These are phyloP conservation scores for Quercus lobata DNA, from an alignment of 331 rosid genomes.

Conservation along the genomic window DNA sequence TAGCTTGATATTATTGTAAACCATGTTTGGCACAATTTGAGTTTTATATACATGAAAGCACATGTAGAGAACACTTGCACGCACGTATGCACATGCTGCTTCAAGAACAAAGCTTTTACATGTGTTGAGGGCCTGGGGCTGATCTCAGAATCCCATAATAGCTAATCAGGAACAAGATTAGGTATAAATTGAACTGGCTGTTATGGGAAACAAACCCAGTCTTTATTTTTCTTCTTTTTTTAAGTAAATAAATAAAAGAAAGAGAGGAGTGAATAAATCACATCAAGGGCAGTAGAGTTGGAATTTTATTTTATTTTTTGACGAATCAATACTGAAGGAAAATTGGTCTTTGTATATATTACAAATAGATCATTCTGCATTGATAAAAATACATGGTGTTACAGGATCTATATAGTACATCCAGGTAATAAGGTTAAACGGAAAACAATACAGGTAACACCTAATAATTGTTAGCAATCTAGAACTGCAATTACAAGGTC, in stretches of 20 bases:
- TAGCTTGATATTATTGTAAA: neutral
- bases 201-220: neutral
- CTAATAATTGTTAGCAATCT: conserved; percentile 26
- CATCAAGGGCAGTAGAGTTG: neutral
- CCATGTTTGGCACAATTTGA: neutral
- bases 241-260: neutral
- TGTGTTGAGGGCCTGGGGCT: no score
- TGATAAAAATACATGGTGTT: conserved; percentile 30
- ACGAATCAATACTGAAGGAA: neutral
- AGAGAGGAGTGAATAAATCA: neutral
- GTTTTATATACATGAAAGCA: no score
- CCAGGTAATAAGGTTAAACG: conserved; percentile 12
- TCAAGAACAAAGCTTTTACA: no score
- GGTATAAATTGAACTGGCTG: neutral
- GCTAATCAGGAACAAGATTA: no score
- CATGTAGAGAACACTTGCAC: no score
- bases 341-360: neutral
- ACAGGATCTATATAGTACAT: conserved; percentile 29
- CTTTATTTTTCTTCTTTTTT: neutral
- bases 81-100: no score
- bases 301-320: neutral
- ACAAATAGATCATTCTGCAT: conserved; percentile 10
- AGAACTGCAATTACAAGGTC: conserved; percentile 14
- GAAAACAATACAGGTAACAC: conserved; percentile 23
- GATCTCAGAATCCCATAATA: no score